A percentile compares a stretch with the other conserved stretches of the same genome.
Evolutionary conservation across 2,329 filamentous ascomycete species (phyloP).

Genomic region (Claviceps lovelessii): DNA sequence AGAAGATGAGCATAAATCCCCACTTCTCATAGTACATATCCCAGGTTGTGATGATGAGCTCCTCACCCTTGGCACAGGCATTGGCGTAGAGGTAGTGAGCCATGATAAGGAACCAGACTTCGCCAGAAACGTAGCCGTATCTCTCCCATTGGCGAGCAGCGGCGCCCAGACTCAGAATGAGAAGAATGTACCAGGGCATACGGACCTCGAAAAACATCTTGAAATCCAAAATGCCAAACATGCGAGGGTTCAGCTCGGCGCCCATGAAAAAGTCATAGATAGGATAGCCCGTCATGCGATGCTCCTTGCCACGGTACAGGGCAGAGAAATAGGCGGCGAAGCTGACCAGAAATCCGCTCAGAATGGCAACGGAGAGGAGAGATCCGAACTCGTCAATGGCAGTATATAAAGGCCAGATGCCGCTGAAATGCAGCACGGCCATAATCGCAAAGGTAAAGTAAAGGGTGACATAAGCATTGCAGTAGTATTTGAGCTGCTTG

Average conservation of each 20-base stretch:
- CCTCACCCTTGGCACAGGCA: conserved; percentile 82
- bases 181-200: conserved; percentile 81
- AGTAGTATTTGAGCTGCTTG: conserved; percentile 86
- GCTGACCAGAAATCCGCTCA: conserved; percentile 74
- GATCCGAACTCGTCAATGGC: conserved; percentile 92
- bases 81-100: conserved; percentile 88
- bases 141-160: conserved; percentile 71
- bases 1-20: conserved; percentile 97
- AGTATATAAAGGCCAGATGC: conserved; percentile 77
- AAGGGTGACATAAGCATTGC: conserved; percentile 75
- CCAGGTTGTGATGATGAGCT: conserved; percentile 78
- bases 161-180: conserved; percentile 61
- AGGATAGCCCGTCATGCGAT: conserved; percentile 75
- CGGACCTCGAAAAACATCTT: conserved; percentile 96
- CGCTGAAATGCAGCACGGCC: conserved; percentile 62
- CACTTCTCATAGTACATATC: conserved; percentile 97
- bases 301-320: conserved; percentile 61
- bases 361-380: conserved; percentile 80
- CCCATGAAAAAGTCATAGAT: conserved; percentile 90
- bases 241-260: conserved; percentile 69
- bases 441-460: conserved; percentile 69
- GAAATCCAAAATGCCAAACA: conserved; percentile 76
- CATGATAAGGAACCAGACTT: conserved; percentile 72
- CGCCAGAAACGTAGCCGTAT: conserved; percentile 75
- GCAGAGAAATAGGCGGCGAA: conserved; percentile 80